phyloP scores from a whole-genome alignment of 345 rosid genomes.

The Odontarrhena argentea region DNA sequence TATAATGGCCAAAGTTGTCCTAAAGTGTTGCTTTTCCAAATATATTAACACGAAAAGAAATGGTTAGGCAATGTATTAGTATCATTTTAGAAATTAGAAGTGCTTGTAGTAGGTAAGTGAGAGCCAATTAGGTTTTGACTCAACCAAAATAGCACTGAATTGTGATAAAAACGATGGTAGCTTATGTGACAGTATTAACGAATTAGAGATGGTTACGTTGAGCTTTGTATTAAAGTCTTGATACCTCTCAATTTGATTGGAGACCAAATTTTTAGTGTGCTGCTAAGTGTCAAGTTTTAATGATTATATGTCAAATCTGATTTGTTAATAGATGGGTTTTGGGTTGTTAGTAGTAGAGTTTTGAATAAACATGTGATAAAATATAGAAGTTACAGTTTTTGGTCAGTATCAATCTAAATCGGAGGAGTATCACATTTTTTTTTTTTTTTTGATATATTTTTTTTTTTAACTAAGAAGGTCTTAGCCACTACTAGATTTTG shows the following conservation, averaged over 20 bases:
- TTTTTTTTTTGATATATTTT: too few species aligned
- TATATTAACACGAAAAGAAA: constrained; percentile 21
- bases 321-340: neutral
- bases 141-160: constrained; percentile 16
- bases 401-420: neutral
- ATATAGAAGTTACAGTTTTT: neutral
- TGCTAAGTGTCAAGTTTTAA: neutral
- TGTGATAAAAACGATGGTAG: neutral
- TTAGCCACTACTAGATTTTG: too few species aligned
- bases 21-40: constrained; percentile 6
- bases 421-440: too few species aligned
- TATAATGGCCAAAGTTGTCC: neutral
- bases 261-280: constrained; percentile 9
- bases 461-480: too few species aligned
- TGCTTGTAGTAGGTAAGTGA: constrained; percentile 37
- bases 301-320: constrained; percentile 7
- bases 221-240: constrained; percentile 23
- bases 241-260: constrained; percentile 3
- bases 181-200: constrained; percentile 10
- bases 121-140: constrained; percentile 23
- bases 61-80: constrained; percentile 28
- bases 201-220: constrained; percentile 8
- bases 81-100: constrained; percentile 5
- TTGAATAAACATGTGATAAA: neutral
- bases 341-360: neutral